Conservation (phyloP, 2,329 filamentous ascomycete species). For the Penicillium rolfsii region DNA sequence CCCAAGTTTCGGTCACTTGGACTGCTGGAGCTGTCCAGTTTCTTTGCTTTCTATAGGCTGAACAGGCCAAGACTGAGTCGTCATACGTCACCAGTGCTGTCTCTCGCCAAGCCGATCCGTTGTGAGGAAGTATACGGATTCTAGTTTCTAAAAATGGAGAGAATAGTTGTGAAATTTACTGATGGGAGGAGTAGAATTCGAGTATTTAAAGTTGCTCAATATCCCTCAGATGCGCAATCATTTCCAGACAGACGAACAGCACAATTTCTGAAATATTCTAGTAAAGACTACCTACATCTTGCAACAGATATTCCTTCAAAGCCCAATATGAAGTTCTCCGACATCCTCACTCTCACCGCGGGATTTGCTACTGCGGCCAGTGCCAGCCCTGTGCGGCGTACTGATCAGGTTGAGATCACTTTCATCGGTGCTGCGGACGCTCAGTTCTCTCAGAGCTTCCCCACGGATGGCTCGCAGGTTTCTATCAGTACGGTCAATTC, state of each 20-base stretch:
- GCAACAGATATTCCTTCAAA: not conserved
- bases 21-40: not conserved
- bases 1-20: conserved; percentile 6
- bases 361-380: conserved; percentile 13
- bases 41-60: not conserved
- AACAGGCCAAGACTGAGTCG: not conserved
- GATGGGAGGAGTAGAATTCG: not conserved
- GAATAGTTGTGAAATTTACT: not conserved
- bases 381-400: conserved; percentile 10
- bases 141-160: not conserved
- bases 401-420: conserved; percentile 15
- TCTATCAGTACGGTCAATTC: conserved; percentile 18
- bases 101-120: not conserved
- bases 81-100: conserved; percentile 8
- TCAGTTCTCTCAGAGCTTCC: conserved; percentile 24
- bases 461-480: conserved; percentile 17
- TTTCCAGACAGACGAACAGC: conserved; percentile 8
- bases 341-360: conserved; percentile 11
- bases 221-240: not conserved
- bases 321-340: conserved; percentile 19
- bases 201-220: conserved; percentile 3
- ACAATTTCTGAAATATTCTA: not conserved
- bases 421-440: conserved; percentile 29
- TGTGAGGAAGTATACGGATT: not conserved
- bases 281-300: not conserved